A percentile compares a stretch with the other conserved stretches of the same genome.
phyloP scores from a whole-genome alignment of 345 rosid species.

The Hypericum androsaemum region DNA sequence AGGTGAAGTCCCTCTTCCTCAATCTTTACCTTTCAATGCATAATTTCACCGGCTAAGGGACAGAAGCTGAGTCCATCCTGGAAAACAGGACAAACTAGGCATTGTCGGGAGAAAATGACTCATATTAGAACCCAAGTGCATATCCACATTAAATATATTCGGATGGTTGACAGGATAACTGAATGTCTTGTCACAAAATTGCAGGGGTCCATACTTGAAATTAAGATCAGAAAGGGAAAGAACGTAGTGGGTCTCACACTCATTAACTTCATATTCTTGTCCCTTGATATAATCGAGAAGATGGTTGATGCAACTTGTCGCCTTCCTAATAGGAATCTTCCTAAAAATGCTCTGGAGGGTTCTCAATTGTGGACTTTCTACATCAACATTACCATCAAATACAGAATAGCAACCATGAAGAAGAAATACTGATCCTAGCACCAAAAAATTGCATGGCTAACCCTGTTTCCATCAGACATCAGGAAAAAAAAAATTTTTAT shows the following conservation, averaged over 20 bases:
- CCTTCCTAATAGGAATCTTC: not conserved
- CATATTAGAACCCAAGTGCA: conserved; percentile 6
- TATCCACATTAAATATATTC: not conserved
- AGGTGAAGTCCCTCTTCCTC: no score
- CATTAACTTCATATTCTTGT: conserved; percentile 17
- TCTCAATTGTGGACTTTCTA: no score
- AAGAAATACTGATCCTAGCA: no score
- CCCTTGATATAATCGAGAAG: conserved; percentile 6
- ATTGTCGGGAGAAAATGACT: conserved; percentile 16
- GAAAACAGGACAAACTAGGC: conserved; percentile 3
- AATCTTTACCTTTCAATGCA: no score
- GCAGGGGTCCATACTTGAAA: conserved; percentile 10
- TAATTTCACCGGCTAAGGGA: conserved; percentile 6
- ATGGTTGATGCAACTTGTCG: conserved; percentile 18
- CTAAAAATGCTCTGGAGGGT: no score
- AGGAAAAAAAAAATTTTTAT: no score
- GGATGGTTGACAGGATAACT: conserved; percentile 14
- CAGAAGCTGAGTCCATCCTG: conserved; percentile 5
- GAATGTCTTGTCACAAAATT: conserved; percentile 16
- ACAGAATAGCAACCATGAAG: no score
- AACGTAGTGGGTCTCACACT: conserved; percentile 21
- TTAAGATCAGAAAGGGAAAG: conserved; percentile 9
- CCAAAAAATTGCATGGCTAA: no score
- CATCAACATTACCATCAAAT: no score
- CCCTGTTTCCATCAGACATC: no score